phyloP scores from a whole-genome alignment of 2,329 filamentous ascomycete genomes.

The Penicillium frequentans region DNA sequence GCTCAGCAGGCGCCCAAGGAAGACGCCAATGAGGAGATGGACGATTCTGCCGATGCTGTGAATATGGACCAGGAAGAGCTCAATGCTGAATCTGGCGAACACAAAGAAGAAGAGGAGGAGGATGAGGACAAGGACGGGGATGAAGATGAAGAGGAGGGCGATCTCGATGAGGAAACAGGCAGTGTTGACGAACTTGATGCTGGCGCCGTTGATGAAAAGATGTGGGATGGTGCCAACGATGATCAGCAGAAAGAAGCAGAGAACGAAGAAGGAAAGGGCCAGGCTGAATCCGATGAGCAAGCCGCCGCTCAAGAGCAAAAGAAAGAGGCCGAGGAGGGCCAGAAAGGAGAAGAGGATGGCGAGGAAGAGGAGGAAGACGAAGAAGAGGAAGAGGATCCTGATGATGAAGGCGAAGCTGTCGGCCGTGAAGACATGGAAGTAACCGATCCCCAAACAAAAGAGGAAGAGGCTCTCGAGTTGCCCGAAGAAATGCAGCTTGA shows the following conservation, averaged over 20 bases:
- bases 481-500: conserved; percentile 88
- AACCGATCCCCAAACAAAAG: conserved; percentile 73
- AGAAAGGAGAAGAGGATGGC: conserved; percentile 50
- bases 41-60: conserved; percentile 49
- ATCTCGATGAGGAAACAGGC: conserved; percentile 84
- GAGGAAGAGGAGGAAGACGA: conserved; percentile 50
- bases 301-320: conserved; percentile 57
- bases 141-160: conserved; percentile 63
- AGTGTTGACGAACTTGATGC: conserved; percentile 90
- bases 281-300: conserved; percentile 59
- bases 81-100: conserved; percentile 76
- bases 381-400: conserved; percentile 56
- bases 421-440: conserved; percentile 65
- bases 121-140: conserved; percentile 59
- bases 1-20: conserved; percentile 77
- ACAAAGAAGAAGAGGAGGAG: conserved; percentile 39
- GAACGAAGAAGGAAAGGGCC: conserved; percentile 65
- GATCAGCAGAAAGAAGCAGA: conserved; percentile 69
- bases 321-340: conserved; percentile 44
- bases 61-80: conserved; percentile 78
- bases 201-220: conserved; percentile 92
- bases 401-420: conserved; percentile 62
- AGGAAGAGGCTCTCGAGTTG: conserved; percentile 78
- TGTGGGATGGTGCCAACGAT: conserved; percentile 86
- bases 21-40: conserved; percentile 48